Conservation (phyloP, 208 protist genomes). For the Acanthamoeba royreba region DNA sequence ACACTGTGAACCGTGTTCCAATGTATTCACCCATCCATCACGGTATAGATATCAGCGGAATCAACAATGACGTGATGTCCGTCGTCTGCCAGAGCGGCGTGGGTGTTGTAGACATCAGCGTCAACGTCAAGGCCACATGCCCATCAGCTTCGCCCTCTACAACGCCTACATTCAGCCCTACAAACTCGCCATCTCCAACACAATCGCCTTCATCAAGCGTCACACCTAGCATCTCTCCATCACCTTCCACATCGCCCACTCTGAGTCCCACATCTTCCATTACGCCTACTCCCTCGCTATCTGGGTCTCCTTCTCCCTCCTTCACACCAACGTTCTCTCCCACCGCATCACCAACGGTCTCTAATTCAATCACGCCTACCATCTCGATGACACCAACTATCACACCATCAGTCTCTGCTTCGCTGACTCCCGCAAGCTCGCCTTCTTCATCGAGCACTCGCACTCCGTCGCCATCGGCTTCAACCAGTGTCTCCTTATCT, state of each 20-base stretch:
- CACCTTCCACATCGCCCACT: too few species aligned
- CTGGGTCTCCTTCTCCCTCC: neutral
- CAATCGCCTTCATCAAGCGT: neutral
- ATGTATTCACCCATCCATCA: neutral
- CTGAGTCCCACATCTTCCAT: too few species aligned
- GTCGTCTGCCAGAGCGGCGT: neutral
- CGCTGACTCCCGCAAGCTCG: neutral
- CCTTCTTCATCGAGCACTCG: neutral
- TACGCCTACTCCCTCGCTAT: too few species aligned
- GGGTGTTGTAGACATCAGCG: neutral
- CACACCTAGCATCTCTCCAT: neutral
- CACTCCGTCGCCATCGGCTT: neutral
- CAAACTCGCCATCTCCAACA: neutral
- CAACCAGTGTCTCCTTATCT: neutral
- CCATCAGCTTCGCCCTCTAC: neutral
- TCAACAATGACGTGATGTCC: neutral
- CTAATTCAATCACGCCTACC: neutral
- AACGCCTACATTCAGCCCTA: neutral
- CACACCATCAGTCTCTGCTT: neutral
- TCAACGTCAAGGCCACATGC: neutral
- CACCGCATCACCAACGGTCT: too few species aligned
- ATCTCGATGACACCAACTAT: neutral
- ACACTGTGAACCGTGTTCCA: neutral
- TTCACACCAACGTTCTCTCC: neutral
- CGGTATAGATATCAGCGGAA: neutral